A percentile compares a stretch with the other conserved stretches of the same genome.
Conservation (phyloP, 495 filamentous ascomycete genomes). For the Cetradonia linearis region DNA sequence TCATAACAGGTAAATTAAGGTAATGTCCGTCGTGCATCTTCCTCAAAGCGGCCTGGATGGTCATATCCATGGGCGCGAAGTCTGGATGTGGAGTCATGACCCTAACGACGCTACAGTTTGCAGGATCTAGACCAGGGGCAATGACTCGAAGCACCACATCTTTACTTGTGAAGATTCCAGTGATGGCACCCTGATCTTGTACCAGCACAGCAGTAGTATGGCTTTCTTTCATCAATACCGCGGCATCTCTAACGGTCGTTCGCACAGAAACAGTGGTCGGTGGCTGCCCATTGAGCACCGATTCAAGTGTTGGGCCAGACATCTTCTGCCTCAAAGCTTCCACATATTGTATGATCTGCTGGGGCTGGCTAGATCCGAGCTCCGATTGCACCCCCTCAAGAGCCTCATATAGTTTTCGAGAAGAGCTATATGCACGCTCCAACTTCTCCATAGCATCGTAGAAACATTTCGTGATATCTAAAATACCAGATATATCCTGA, state of each 20-base stretch:
- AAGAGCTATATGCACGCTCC: constrained; percentile 92
- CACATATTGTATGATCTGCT: constrained; percentile 98
- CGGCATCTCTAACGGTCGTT: constrained; percentile 92
- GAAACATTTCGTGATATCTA: constrained; percentile 99
- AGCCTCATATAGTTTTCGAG: constrained; percentile 90
- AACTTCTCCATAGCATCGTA: constrained; percentile 99
- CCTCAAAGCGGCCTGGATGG: constrained; percentile 88
- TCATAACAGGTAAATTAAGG: constrained; percentile 96
- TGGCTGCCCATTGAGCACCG: constrained; percentile 81
- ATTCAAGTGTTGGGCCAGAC: constrained; percentile 94
- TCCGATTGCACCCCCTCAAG: constrained; percentile 98
- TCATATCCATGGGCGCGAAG: constrained; percentile 98
- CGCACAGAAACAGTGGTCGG: constrained; percentile 91
- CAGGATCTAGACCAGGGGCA: constrained; percentile 87
- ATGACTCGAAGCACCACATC: constrained; percentile 98
- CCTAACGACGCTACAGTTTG: constrained; percentile 90
- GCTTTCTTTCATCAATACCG: constrained; percentile 92
- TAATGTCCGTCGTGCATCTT: constrained; percentile 99
- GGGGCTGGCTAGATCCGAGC: constrained; percentile 87
- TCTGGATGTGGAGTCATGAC: constrained; percentile 99
- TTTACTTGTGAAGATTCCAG: constrained; percentile 98
- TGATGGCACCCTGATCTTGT: constrained; percentile 93
- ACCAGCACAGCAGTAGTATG: constrained; percentile 95
- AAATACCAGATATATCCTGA: constrained; percentile 94
- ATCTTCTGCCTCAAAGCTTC: constrained; percentile 91